A percentile compares a stretch with the other conserved stretches of the same genome.
Evolutionary conservation across 768 basidiomycete species (phyloP).

Genomic region (Podaxis mareebaensis): DNA sequence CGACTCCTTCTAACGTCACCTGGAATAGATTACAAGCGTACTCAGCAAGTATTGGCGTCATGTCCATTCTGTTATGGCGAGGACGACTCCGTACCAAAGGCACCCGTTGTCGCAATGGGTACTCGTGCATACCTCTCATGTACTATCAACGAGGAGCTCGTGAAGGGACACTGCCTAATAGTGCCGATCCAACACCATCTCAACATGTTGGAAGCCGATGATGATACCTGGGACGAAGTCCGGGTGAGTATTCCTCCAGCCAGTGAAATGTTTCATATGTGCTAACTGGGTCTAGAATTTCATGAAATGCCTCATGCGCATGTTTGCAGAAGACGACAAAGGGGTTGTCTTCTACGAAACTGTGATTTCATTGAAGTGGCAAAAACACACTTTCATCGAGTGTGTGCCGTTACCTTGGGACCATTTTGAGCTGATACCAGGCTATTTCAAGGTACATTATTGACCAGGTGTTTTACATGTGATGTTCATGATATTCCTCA

Average conservation of each 20-base stretch:
- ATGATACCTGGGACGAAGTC: conserved; percentile 98
- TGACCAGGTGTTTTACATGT: not conserved
- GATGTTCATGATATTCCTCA: not conserved
- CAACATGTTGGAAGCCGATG: conserved; percentile 89
- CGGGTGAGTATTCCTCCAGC: conserved; percentile 53
- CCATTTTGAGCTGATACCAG: conserved; percentile 83
- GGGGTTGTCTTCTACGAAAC: conserved; percentile 97
- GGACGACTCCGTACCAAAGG: conserved; percentile 86
- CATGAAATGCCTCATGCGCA: conserved; percentile 93
- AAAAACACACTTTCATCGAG: conserved; percentile 92
- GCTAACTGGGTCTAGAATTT: conserved; percentile 48
- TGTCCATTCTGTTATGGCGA: conserved; percentile 93
- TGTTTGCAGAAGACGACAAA: conserved; percentile 91
- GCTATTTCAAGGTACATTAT: conserved; percentile 79
- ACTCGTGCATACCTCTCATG: conserved; percentile 91
- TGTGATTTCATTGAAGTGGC: conserved; percentile 80
- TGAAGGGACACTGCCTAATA: conserved; percentile 90
- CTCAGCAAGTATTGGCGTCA: conserved; percentile 83
- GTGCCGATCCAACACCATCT: conserved; percentile 95
- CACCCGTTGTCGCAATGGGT: conserved; percentile 88
- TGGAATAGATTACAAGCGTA: conserved; percentile 83
- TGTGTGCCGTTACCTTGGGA: conserved; percentile 92
- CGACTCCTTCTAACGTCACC: not conserved
- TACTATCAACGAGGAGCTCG: conserved; percentile 84
- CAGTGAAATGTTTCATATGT: not conserved